Base-by-base conservation (phyloP, 148 eudicot genomes). In the Rhododendron simsii region DNA sequence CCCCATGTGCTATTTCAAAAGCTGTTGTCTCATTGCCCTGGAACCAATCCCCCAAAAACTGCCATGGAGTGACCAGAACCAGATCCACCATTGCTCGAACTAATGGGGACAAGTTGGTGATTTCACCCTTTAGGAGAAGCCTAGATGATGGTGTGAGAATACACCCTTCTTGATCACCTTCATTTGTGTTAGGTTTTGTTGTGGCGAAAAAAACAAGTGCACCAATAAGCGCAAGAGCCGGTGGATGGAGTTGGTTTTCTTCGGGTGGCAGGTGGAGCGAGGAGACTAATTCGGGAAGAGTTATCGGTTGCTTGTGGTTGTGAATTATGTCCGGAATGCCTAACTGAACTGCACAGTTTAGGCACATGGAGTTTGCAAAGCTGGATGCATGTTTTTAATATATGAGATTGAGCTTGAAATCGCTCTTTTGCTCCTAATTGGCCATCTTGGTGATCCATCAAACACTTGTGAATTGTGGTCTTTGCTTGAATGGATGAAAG, bases 281-380 rank as follows among this genome's bases (percentile, higher is more conserved):
- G 9, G 83, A 53, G 26, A 81, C 71, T 28, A 81, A 20, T 12
- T 81, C 28, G 1, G 83, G 83, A 20, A 53, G 83, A 55, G 83
- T 30, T 10, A 81, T 81, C 15, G 71, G 83, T 3, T 81, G 83
- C 26, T 33, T 35, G n/a, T 81, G 83, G 45, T 57, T 30, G 83
- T 81, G 83, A 21, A 81, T 81, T 81, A 9, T 20, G 83, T 81
- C 71, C 10, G 83, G 83, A 30, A 81, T 81, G 44, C 83, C 83
- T 33, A 81, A 44, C 26, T 55, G 69, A 55, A 47, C 50, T 47
- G 81, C 81, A 48, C 33, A 47, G 7, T n/a, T 48, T 15, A 79
- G 57, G 28, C 81, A 79, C 16, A 47, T 7, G 53, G 57, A 79
- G 15, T 47, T 47, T 11, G 57, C 82, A 37, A 35, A 48, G 51